Conservation (phyloP, 1,139 yeast species). For the Suhomyces anneliseae region DNA sequence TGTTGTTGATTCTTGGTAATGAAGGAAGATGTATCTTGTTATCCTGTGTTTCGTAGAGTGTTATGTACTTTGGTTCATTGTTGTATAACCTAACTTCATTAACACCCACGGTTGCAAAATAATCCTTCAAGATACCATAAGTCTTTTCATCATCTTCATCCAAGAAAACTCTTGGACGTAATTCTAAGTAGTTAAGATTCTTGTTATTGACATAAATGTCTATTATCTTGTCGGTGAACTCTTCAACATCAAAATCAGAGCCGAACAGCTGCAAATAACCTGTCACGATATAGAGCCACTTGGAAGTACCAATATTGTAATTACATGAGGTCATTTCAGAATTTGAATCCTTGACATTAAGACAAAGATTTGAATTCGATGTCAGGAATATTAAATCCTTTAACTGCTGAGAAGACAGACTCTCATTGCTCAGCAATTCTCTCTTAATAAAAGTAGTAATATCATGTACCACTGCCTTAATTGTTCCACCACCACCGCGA, state of each 20-base stretch:
- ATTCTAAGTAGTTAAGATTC: conserved; percentile 12
- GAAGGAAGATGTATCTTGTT: conserved; percentile 33
- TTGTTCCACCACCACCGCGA: conserved; percentile 37
- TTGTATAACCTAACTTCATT: conserved; percentile 23
- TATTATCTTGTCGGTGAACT: conserved; percentile 32
- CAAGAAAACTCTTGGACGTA: conserved; percentile 5
- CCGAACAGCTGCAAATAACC: conserved; percentile 36
- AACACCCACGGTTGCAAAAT: conserved; percentile 25
- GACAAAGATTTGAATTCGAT: conserved; percentile 8
- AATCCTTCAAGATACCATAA: conserved; percentile 19
- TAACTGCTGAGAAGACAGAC: conserved; percentile 23
- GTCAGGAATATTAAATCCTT: conserved; percentile 20
- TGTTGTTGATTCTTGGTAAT: conserved; percentile 35
- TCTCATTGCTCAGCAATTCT: conserved; percentile 23
- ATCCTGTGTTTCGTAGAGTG: conserved; percentile 27
- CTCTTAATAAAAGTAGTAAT: conserved; percentile 36
- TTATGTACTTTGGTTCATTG: conserved; percentile 19
- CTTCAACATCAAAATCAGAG: conserved; percentile 26
- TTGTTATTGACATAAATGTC: conserved; percentile 30
- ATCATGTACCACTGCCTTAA: conserved; percentile 39
- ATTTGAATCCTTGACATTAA: conserved; percentile 3
- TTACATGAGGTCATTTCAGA: conserved; percentile 7
- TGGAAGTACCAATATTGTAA: conserved; percentile 14
- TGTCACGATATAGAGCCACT: conserved; percentile 38
- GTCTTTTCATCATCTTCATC: conserved; percentile 15